A percentile compares a stretch with the other conserved stretches of the same genome.
These are phyloP conservation scores for Botryotinia narcissicola DNA, from an alignment of 2,329 filamentous ascomycete species.

Conservation along the genomic window DNA sequence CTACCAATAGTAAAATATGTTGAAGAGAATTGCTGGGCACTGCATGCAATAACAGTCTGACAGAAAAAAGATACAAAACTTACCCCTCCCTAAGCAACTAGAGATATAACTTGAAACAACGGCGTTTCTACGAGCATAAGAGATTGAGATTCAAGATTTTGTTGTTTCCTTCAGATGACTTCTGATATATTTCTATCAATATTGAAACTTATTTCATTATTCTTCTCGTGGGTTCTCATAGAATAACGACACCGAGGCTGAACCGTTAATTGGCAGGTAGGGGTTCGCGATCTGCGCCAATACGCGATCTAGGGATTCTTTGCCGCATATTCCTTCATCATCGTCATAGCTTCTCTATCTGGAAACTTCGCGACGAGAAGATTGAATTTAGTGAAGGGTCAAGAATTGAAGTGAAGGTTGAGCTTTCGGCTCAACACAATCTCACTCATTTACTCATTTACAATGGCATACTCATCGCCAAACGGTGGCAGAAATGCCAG, in stretches of 20 bases:
- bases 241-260: background rate
- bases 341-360: conserved; percentile 18
- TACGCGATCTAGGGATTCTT: background rate
- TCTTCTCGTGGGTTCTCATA: background rate
- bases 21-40: background rate
- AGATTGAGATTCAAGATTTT: background rate
- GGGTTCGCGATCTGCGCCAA: conserved; percentile 8
- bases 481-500: conserved; percentile 24
- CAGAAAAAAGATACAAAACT: background rate
- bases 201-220: background rate
- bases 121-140: background rate
- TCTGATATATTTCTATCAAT: background rate
- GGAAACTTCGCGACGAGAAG: background rate
- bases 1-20: conserved; percentile 8
- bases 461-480: conserved; percentile 21
- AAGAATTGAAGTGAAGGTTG: conserved; percentile 12
- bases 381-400: conserved; percentile 10
- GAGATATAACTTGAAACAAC: conserved; percentile 9
- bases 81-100: background rate
- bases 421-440: conserved; percentile 14
- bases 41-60: background rate
- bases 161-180: background rate
- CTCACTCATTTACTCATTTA: conserved; percentile 5
- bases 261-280: background rate
- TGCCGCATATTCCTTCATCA: conserved; percentile 10